These are phyloP conservation scores for Huntiella decipiens DNA, from an alignment of 2,329 filamentous ascomycete species.

Conservation along the genomic window DNA sequence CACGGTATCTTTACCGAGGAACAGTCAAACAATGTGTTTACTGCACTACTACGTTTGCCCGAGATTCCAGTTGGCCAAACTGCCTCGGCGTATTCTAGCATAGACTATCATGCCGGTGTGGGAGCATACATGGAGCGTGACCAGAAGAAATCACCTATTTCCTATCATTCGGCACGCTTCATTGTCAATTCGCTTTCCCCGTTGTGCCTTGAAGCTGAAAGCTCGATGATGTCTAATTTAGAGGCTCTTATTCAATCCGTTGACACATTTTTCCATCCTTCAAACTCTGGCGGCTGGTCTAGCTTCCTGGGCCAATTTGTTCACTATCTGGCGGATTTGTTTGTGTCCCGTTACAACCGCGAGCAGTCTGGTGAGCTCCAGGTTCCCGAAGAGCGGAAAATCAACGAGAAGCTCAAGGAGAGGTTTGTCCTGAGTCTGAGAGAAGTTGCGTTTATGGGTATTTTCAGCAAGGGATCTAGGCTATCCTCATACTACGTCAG, in stretches of 20 bases:
- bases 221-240: slow-evolving; percentile 65
- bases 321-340: slow-evolving; percentile 84
- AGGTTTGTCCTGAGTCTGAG: slow-evolving; percentile 77
- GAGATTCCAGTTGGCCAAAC: slow-evolving; percentile 95
- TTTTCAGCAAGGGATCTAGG: slow-evolving; percentile 87
- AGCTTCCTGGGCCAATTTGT: slow-evolving; percentile 76
- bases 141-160: slow-evolving; percentile 75
- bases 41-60: slow-evolving; percentile 67
- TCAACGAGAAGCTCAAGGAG: slow-evolving; percentile 64
- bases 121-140: slow-evolving; percentile 82
- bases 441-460: slow-evolving; percentile 94
- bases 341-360: slow-evolving; percentile 93
- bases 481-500: slow-evolving; percentile 84
- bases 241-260: slow-evolving; percentile 87
- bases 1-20: slow-evolving; percentile 84
- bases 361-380: slow-evolving; percentile 87
- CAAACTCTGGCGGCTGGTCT: slow-evolving; percentile 85
- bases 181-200: slow-evolving; percentile 87
- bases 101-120: slow-evolving; percentile 69
- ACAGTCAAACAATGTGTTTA: slow-evolving; percentile 85
- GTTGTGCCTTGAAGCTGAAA: slow-evolving; percentile 52
- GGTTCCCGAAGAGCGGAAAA: slow-evolving; percentile 56
- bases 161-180: slow-evolving; percentile 83
- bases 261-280: slow-evolving; percentile 97
- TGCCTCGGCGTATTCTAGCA: slow-evolving; percentile 71